Base-by-base conservation (phyloP, 164 flowering plant species). In the Nelumbo lutea region DNA sequence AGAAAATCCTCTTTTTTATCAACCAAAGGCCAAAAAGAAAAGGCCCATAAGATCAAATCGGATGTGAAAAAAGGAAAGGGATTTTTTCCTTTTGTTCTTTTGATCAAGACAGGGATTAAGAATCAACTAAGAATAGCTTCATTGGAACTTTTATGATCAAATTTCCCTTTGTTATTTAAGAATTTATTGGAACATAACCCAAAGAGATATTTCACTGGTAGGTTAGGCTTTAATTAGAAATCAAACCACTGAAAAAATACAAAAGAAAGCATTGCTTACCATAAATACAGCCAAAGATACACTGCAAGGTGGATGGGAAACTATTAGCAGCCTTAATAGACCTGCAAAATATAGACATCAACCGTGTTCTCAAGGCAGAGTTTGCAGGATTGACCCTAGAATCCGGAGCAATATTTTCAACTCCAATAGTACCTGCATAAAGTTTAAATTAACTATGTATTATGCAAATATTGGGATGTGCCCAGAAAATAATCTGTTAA, bases 201-300 rank as follows among this genome's bases (percentile, higher is more conserved):
- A 27, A 27, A 27, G 27, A 9, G 14, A 53, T 15, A 9, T 2
- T 51, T 53, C 11, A 9, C 11, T 11, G n/a, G 9, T 60, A 9
- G 14, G 45, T 60, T 46, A 60, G 42, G 42, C 10, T 39, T 42
- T 10, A 60, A 13, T 45, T 45, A 59, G 4, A 42, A 53, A 15
- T 9, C 14, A 0, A 53, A 42, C n/a, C 1, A 43, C 10, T 51
- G 7, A 46, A 27, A 38, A 42, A 27, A 66, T 3, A 15, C 57
- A 68, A 38, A 15, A 61, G 63, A 59, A 4, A 47, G 68, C 47
- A n/a, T 6, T 42, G 2, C 72, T 59, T 71, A 94, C 98, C 97
- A 79, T 83, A 94, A 59, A 94, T 88, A 81, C 97, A 94, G 47
- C 88, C 91, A 85, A 94, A 94, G 62, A 94, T 94, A 79, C 98